Conservation (phyloP, 2,329 filamentous ascomycete genomes). For the Exophiala dermatitidis region DNA sequence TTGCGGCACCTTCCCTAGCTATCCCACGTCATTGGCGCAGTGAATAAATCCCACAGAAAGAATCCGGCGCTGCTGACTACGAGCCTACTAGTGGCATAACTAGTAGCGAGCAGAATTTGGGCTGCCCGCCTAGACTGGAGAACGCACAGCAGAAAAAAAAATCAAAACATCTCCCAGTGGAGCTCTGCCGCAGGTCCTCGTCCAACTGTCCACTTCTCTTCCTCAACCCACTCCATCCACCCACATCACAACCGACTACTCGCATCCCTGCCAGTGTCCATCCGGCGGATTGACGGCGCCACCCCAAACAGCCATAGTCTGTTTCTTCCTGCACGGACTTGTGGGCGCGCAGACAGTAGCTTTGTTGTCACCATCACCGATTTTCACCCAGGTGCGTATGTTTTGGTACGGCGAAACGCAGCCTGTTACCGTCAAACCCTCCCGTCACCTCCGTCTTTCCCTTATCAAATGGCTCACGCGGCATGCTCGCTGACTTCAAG, state of each 20-base stretch:
- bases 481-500: conserved; percentile 26
- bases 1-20: neutral
- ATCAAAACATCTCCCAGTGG: neutral
- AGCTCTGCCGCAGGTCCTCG: conserved; percentile 3
- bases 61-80: too few relatives aligned
- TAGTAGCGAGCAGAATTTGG: neutral
- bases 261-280: conserved; percentile 9
- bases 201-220: conserved; percentile 2
- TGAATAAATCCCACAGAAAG: neutral
- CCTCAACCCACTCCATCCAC: neutral
- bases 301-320: conserved; percentile 8
- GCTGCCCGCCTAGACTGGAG: neutral
- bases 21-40: neutral
- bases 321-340: conserved; percentile 4
- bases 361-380: conserved; percentile 8
- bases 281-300: conserved; percentile 5
- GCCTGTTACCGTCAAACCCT: conserved; percentile 12
- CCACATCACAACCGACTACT: conserved; percentile 2
- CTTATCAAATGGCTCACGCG: conserved; percentile 28
- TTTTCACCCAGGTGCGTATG: conserved; percentile 14
- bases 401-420: conserved; percentile 14
- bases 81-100: neutral
- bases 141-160: neutral
- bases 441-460: conserved; percentile 6
- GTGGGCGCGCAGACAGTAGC: neutral